A percentile compares a stretch with the other conserved stretches of the same genome.
Conservation (phyloP, 768 basidiomycete genomes). For the Collybia sp. region DNA sequence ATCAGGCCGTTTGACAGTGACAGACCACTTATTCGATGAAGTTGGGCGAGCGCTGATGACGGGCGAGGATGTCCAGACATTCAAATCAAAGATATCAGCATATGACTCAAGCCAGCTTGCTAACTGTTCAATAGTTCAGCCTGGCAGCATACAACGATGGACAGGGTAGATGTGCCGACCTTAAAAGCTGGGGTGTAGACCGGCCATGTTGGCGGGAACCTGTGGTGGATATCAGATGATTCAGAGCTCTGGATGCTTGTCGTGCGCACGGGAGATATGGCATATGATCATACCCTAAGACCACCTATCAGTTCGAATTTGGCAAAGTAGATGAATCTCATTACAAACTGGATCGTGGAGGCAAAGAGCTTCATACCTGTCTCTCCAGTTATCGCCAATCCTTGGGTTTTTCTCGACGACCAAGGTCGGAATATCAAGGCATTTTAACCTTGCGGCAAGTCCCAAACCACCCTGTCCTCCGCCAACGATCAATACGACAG, state of each 20-base stretch:
- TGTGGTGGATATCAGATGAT: background rate
- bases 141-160: background rate
- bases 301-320: background rate
- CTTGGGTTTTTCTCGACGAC: slow-evolving; percentile 58
- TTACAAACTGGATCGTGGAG: slow-evolving; percentile 66
- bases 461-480: slow-evolving; percentile 67
- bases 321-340: background rate
- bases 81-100: background rate
- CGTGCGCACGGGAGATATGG: background rate
- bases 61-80: background rate
- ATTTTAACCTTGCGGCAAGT: slow-evolving; percentile 55
- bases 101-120: background rate
- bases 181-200: background rate
- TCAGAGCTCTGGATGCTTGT: too few species aligned
- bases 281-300: background rate
- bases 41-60: background rate
- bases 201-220: background rate
- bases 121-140: background rate
- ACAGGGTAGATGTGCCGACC: slow-evolving; percentile 1
- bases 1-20: background rate
- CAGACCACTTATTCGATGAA: slow-evolving; percentile 7
- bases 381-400: slow-evolving; percentile 64
- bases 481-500: slow-evolving; percentile 53
- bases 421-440: slow-evolving; percentile 40
- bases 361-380: slow-evolving; percentile 62